phyloP scores from a whole-genome alignment of 768 basidiomycete species.

The Trametes gibbosa region DNA sequence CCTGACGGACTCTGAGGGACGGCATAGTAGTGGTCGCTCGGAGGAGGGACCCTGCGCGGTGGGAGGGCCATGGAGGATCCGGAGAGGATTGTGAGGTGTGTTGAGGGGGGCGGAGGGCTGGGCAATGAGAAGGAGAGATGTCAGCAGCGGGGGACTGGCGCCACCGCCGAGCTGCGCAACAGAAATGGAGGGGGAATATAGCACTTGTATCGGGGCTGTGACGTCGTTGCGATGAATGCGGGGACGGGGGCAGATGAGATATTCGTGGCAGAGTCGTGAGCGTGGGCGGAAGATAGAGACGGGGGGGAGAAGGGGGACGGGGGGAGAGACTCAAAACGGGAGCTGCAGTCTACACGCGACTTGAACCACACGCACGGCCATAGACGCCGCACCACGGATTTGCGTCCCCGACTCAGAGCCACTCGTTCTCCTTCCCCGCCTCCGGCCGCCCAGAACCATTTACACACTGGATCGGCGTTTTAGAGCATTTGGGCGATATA shows the following conservation, averaged over 20 bases:
- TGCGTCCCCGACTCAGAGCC: neutral
- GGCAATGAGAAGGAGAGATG: neutral
- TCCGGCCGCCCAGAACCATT: neutral
- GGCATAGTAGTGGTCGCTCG: conserved; percentile 57
- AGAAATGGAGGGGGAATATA: conserved; percentile 3
- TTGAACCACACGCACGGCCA: conserved; percentile 1
- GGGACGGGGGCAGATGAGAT: conserved; percentile 3
- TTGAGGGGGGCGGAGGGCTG: neutral
- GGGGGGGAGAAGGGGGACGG: neutral
- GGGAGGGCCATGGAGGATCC: conserved; percentile 31
- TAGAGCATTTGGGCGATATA: neutral
- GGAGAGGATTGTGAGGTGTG: neutral
- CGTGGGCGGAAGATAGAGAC: neutral
- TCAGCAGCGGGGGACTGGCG: conserved; percentile 7
- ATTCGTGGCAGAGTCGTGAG: conserved; percentile 5
- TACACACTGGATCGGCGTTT: neutral
- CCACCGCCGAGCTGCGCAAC: conserved; percentile 13
- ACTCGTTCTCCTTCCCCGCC: neutral
- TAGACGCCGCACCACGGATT: neutral
- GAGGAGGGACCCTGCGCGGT: conserved; percentile 41
- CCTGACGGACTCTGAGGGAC: conserved; percentile 58
- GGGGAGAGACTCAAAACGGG: neutral
- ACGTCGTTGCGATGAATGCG: conserved; percentile 6
- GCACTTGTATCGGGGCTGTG: neutral
- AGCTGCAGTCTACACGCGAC: conserved; percentile 6